These are phyloP conservation scores for Kwoniella mangroviensis DNA, from an alignment of 768 basidiomycete species.

Conservation along the genomic window DNA sequence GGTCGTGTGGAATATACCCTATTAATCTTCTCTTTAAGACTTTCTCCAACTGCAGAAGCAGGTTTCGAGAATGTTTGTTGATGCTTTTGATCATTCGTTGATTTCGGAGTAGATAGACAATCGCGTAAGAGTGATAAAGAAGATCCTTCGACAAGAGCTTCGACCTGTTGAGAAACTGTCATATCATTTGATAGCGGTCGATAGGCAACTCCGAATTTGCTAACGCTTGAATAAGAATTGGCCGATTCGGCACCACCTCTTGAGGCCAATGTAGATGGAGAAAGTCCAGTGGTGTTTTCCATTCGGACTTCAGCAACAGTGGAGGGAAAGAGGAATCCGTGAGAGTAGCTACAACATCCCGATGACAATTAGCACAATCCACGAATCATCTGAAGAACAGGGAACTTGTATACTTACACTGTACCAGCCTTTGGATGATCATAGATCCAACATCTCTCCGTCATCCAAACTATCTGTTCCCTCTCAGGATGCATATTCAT, in stretches of 20 bases:
- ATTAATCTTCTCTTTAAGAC: slow-evolving; percentile 32
- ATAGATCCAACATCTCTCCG: slow-evolving; percentile 96
- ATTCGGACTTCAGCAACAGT: slow-evolving; percentile 73
- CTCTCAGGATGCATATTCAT: slow-evolving; percentile 77
- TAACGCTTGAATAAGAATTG: slow-evolving; percentile 78
- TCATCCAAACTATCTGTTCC: slow-evolving; percentile 79
- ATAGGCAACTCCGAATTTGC: slow-evolving; percentile 80
- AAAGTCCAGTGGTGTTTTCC: slow-evolving; percentile 55
- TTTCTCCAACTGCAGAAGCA: slow-evolving; percentile 17
- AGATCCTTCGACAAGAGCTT: slow-evolving; percentile 91
- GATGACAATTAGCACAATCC: not conserved
- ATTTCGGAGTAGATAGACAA: not conserved
- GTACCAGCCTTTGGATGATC: slow-evolving; percentile 94
- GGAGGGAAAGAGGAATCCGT: slow-evolving; percentile 93
- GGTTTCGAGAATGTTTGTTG: slow-evolving; percentile 27
- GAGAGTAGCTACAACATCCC: slow-evolving; percentile 72
- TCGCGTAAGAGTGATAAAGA: slow-evolving; percentile 70
- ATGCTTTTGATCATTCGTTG: slow-evolving; percentile 30
- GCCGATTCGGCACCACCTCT: slow-evolving; percentile 54
- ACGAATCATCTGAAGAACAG: slow-evolving; percentile 1
- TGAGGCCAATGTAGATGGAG: slow-evolving; percentile 46
- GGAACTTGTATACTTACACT: slow-evolving; percentile 66
- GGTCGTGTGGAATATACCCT: slow-evolving; percentile 45
- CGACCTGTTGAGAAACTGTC: slow-evolving; percentile 72
- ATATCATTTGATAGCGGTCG: slow-evolving; percentile 70